Percentiles rank a stretch among this genome's conserved stretches.
These are phyloP conservation scores for Saksenaea vasiformis DNA, from an alignment of 371 early-diverging fungal genomes.

Conservation along the genomic window DNA sequence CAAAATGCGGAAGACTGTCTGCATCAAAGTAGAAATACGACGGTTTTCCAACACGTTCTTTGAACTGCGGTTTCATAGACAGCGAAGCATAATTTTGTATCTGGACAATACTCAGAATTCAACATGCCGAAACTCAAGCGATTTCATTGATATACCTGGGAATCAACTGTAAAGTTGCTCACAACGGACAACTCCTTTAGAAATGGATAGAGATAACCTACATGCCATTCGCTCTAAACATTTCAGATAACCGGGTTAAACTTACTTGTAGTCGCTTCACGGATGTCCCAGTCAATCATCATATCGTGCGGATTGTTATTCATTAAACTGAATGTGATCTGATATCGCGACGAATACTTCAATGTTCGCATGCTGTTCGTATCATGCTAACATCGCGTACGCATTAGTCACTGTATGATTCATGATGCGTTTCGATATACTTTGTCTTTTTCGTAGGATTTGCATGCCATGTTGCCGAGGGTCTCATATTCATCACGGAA, in stretches of 20 bases:
- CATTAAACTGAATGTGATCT: conserved; percentile 77
- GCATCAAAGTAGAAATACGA: conserved; percentile 56
- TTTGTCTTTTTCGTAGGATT: conserved; percentile 11
- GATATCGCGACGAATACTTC: conserved; percentile 77
- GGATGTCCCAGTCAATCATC: conserved; percentile 74
- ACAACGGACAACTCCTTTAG: conserved; percentile 50
- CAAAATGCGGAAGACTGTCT: conserved; percentile 73
- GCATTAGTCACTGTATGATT: background rate
- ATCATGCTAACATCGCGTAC: conserved; percentile 37
- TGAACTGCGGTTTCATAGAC: conserved; percentile 60
- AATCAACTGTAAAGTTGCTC: conserved; percentile 59
- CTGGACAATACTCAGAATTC: conserved; percentile 16
- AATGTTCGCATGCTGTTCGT: conserved; percentile 67
- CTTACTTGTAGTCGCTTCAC: conserved; percentile 63
- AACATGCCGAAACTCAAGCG: background rate
- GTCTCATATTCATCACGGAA: conserved; percentile 12
- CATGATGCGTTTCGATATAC: conserved; percentile 14
- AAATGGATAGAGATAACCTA: conserved; percentile 53
- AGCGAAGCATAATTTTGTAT: conserved; percentile 77
- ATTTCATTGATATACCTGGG: conserved; percentile 46
- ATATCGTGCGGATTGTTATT: conserved; percentile 70
- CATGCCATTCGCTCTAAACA: background rate
- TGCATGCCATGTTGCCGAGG: conserved; percentile 14
- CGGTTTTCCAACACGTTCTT: conserved; percentile 30
- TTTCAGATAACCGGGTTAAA: background rate